Evolutionary conservation across 2,329 filamentous ascomycete genomes (phyloP).

Genomic region (Fusarium sp.): DNA sequence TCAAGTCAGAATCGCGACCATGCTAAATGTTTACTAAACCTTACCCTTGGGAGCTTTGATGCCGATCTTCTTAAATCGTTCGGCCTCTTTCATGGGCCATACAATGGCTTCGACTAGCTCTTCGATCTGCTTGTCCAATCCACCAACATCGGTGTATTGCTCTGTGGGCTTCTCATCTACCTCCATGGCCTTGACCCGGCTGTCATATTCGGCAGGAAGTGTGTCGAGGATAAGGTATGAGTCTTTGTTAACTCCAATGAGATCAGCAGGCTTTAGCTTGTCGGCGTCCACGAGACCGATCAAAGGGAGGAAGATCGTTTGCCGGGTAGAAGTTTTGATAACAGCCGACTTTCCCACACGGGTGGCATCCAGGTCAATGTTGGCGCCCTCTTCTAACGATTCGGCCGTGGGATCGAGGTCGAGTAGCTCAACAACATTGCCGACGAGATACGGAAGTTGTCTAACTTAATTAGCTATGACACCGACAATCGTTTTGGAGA

Average conservation of each 20-base stretch:
- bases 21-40: conserved; percentile 59
- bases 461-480: conserved; percentile 59
- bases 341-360: conserved; percentile 98
- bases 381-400: conserved; percentile 96
- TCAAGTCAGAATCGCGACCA: conserved; percentile 79
- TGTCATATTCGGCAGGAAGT: conserved; percentile 97
- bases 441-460: conserved; percentile 97
- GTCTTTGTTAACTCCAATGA: conserved; percentile 99
- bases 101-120: conserved; percentile 98
- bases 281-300: conserved; percentile 97
- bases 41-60: conserved; percentile 99
- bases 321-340: conserved; percentile 98
- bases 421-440: conserved; percentile 96
- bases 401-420: conserved; percentile 97
- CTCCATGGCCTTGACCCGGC: conserved; percentile 99
- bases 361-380: conserved; percentile 97
- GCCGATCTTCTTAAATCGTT: conserved; percentile 99
- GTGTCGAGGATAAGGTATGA: conserved; percentile 98
- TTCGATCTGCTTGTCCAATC: conserved; percentile 98
- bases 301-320: conserved; percentile 97
- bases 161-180: conserved; percentile 99
- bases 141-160: conserved; percentile 98
- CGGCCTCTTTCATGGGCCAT: conserved; percentile 99
- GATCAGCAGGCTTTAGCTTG: conserved; percentile 92
- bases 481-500: neutral